Evolutionary conservation across 2,329 filamentous ascomycete genomes (phyloP), one percentile per base, ranked within the genome.

Genomic region (Fusarium multiceps): DNA sequence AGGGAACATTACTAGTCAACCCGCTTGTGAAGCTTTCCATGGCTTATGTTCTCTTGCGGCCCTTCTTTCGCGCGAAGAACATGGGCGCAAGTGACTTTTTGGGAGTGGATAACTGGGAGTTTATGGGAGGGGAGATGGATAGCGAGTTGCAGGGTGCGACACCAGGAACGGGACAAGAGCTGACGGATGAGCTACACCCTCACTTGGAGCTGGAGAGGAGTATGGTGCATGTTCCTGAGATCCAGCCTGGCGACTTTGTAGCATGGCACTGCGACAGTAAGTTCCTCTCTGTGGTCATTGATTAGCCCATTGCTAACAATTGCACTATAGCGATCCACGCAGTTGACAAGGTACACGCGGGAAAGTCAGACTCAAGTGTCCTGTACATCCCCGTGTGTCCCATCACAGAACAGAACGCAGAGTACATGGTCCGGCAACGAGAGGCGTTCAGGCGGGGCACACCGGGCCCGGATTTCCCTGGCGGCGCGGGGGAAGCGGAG

Each of bases 301-400:
- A 18, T 4, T 20, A 4, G 30, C 3, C 4, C 14, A 11, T 18
- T 4, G 11, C 65, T 74, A 55, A 73, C 59, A 10, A 10, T 1
- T 12, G 3, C 27, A 80, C 1, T 13, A 4, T 28, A 80, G 85
- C 82, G 6, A 91, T 97, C 50, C 94, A 97, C 77, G 88, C 93
- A 0, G 94, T 98, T 1, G 94, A 98, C 80, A 90, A 88, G 70
- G 84, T 90, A 2, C 94, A 98, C 77, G 80, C 79, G 2, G 95
- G 94, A 3, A 84, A 81, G 3, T 79, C 82, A 0, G 94, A 98
- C 78, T 93, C 92, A 0, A 94, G 90, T 72, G 94, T 97, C 0
- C 76, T 98, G 63, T 98, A 98, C 75, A 97, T 98, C 58, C 94
- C 94, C 0, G 90, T 93, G 0, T 96, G 92, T 57, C 94, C 94